Base-by-base conservation (phyloP, 768 basidiomycete genomes). In the Mycena indigotica region DNA sequence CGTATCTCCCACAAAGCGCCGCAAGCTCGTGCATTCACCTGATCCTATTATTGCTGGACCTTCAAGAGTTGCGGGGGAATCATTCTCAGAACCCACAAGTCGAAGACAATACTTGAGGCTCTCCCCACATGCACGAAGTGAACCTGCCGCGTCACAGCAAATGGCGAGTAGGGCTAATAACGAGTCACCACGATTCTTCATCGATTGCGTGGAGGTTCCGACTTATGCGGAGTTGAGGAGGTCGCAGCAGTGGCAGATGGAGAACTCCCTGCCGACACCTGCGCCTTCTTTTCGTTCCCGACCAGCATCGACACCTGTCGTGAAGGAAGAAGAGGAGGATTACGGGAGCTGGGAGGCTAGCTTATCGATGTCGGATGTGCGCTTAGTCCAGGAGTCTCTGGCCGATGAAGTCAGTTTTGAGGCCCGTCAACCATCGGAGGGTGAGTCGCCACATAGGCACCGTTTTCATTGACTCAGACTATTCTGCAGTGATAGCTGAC, bases 161-260 rank as follows among this genome's bases (percentile, higher is more conserved):
- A 61, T 50, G 45, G 60, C 57, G 50, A 58, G 63, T n/a, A 60
- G 45, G 32, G 55, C 55, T 48, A 54, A 26, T 23, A 13, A 24
- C 12, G 25, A 6, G 5, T 8, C 24, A 48, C 46, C 46, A 26
- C 46, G 46, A 48, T 35, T 63, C 10, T 2, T 63, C 4, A 68
- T 75, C 23, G 72, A 75, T 28, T 68, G 68, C 12, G 57, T 75
- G 17, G 63, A 67, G 19, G 56, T 76, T 16, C 71, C 69, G 17
- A 67, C 68, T 29, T 45, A 65, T 21, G 62, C 56, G 21, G 59
- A 60, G 55, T 50, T 24, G 5, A 6, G n/a, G 24, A 29, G 28
- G 35, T 40, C 41, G 35, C 52, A 28, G 24, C 44, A 24, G 12
- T 28, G 40, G 52, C 21, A 48, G 25, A 48, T 48, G 46, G 55